Evolutionary conservation across 371 early-diverging fungal genomes (phyloP), one percentile per base, ranked within the genome.

Genomic region (Mucor mucedo): DNA sequence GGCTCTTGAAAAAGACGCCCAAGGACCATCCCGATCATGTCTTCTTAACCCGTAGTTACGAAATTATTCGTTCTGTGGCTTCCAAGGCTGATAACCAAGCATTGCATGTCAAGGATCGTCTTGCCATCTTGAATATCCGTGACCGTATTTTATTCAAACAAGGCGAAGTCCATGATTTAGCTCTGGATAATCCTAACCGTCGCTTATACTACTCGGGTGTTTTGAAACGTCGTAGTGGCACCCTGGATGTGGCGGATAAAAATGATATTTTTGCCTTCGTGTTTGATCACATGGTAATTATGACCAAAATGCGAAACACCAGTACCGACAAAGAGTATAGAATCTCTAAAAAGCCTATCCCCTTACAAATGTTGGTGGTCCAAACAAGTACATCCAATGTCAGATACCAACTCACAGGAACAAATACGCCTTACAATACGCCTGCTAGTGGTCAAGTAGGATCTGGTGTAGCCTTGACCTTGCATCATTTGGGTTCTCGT

Each of bases 271-370:
- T 82, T 52, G 89, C 92, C 6, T 93, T 94, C 73, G 80, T 97
- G 33, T 93, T 97, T 65, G 98, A 97, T 68, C 95, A 97, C 77
- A 76, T 87, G 53, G 74, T 97, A 6, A 63, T 97, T 35, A 75
- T 97, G 84, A 87, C 95, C 53, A 92, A 92, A 65, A 76, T 78
- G 42, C 80, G 85, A 52, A 80, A 78, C 40, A 71, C 74, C 9
- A 66, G 64, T 59, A 73, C 77, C 35, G 89, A 86, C 32, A 84
- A 81, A 30, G 82, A 83, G 40, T 89, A 83, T 71, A 81, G 86
- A 49, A 73, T 93, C 5, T 89, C 83, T 78, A 85, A 86, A 63
- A 80, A 80, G 40, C 90, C 89, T 7, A 85, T 90, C 32, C 89
- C 87, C 14, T 60, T 89, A 52, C 86, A 87, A 47, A 69, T 88